These are phyloP conservation scores for Penicillium sp. DNA, from an alignment of 2,329 filamentous ascomycete genomes.

Conservation along the genomic window DNA sequence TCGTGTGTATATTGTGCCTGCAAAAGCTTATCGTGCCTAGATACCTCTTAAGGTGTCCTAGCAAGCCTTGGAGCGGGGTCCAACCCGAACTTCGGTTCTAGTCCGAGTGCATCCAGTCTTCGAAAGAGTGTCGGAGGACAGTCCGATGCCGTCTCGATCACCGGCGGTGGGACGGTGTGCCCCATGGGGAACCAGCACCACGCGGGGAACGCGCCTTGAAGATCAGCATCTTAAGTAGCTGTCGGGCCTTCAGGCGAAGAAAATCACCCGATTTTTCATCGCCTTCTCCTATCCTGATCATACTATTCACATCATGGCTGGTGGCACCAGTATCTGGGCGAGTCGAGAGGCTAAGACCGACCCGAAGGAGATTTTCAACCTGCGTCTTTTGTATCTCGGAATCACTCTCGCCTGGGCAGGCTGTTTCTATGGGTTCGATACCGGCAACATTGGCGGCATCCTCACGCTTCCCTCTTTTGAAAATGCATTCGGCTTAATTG, in stretches of 20 bases:
- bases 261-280: not conserved
- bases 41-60: not conserved
- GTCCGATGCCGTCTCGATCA: not conserved
- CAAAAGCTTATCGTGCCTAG: not conserved
- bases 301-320: slow-evolving; percentile 3
- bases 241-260: not conserved
- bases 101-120: not conserved
- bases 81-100: slow-evolving; percentile 1
- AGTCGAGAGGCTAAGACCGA: slow-evolving; percentile 10
- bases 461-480: slow-evolving; percentile 42
- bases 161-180: not conserved
- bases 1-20: not conserved
- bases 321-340: slow-evolving; percentile 11
- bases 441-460: slow-evolving; percentile 46
- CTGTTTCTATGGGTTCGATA: slow-evolving; percentile 47
- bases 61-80: not conserved
- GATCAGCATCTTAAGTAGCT: not conserved
- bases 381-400: slow-evolving; percentile 1
- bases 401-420: slow-evolving; percentile 34
- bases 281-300: not conserved
- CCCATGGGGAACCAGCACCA: slow-evolving; percentile 9
- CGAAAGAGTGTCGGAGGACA: not conserved
- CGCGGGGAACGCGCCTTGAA: slow-evolving; percentile 4
- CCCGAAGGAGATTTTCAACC: slow-evolving; percentile 13
- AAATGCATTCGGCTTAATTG: slow-evolving; percentile 2